Conservation (phyloP, 306 rosid species). For the Cucurbita ficifolia region DNA sequence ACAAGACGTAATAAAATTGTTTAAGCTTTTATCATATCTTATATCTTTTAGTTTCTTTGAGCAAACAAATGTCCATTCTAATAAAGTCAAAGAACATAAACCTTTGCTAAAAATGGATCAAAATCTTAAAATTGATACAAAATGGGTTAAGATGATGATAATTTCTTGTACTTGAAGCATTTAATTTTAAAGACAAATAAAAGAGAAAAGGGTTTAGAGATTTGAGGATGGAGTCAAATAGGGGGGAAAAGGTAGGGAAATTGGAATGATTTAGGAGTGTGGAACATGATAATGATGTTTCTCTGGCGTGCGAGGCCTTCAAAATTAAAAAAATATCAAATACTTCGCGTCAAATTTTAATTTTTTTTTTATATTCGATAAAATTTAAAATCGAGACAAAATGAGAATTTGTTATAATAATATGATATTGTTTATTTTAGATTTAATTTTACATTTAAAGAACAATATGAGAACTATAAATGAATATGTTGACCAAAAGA, state of each 20-base stretch:
- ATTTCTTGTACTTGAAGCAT: not conserved
- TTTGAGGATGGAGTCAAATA: slow-evolving; percentile 7
- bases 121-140: not conserved
- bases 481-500: no score
- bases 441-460: no score
- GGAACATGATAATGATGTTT: slow-evolving; percentile 45
- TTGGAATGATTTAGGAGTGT: slow-evolving; percentile 65
- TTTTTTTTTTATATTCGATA: no score
- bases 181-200: not conserved
- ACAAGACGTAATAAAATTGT: no score
- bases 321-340: not conserved
- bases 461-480: no score
- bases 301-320: slow-evolving; percentile 1
- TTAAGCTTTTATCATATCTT: no score
- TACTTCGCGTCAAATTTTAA: no score
- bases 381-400: no score
- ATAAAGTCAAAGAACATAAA: not conserved
- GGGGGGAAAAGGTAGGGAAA: slow-evolving; percentile 9
- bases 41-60: not conserved
- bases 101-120: not conserved
- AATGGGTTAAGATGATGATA: not conserved
- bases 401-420: no score
- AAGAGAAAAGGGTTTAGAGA: not conserved
- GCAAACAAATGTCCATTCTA: not conserved
- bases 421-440: no score